phyloP scores from a whole-genome alignment of 2,329 filamentous ascomycete genomes.

The Lasiodiplodia theobromae region DNA sequence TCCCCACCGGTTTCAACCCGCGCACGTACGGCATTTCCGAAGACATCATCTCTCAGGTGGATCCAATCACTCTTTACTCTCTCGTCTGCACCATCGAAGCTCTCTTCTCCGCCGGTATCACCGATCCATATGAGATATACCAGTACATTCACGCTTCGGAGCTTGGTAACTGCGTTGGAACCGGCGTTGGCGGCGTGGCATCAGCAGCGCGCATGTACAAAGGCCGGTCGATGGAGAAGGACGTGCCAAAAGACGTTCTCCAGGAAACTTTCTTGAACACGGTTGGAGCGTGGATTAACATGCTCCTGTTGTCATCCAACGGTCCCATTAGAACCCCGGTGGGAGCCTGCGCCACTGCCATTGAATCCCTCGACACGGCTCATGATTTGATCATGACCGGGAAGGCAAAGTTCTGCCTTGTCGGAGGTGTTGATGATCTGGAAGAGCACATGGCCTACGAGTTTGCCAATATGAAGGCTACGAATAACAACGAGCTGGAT shows the following conservation, averaged over 20 bases:
- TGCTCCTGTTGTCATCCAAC: conserved; percentile 46
- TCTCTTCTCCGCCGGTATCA: conserved; percentile 45
- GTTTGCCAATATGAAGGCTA: conserved; percentile 50
- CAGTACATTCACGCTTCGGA: conserved; percentile 48
- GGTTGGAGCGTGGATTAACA: conserved; percentile 49
- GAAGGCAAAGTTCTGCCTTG: conserved; percentile 41
- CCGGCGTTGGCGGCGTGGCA: conserved; percentile 40
- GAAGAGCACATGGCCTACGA: conserved; percentile 40
- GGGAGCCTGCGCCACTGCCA: conserved; percentile 48
- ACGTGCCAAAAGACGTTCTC: conserved; percentile 45
- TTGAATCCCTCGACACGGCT: conserved; percentile 48
- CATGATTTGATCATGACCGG: conserved; percentile 29
- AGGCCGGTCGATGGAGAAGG: conserved; percentile 40
- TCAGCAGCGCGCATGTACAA: conserved; percentile 41
- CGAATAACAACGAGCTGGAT: conserved; percentile 42
- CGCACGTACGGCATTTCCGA: conserved; percentile 46
- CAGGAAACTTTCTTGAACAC: conserved; percentile 49
- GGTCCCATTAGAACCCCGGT: conserved; percentile 49
- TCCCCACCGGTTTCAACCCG: conserved; percentile 48
- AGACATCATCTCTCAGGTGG: conserved; percentile 47
- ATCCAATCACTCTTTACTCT: conserved; percentile 45
- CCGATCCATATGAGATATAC: conserved; percentile 43
- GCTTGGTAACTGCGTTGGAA: conserved; percentile 46
- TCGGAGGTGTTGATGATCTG: conserved; percentile 48
- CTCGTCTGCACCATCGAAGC: conserved; percentile 44